phyloP scores from a whole-genome alignment of 352 stramenopile genomes.

The Phytophthora ohioensis region DNA sequence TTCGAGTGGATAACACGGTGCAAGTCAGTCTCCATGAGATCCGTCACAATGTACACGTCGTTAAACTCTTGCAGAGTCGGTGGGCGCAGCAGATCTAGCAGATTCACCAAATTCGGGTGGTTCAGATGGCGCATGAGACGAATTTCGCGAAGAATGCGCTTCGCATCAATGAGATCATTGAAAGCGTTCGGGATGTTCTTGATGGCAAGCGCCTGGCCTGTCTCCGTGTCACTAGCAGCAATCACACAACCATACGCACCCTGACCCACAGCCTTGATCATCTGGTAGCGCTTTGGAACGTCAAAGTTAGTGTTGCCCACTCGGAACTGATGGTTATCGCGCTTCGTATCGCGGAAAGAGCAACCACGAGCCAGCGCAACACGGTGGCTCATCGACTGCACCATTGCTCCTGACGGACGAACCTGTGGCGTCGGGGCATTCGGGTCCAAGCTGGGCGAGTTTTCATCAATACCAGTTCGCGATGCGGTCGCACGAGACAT shows the following conservation, averaged over 20 bases:
- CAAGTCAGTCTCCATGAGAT: conserved; percentile 84
- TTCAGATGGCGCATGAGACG: conserved; percentile 90
- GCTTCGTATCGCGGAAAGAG: conserved; percentile 86
- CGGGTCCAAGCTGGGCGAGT: conserved; percentile 53
- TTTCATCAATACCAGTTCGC: conserved; percentile 38
- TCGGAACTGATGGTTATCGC: conserved; percentile 89
- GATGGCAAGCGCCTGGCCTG: conserved; percentile 92
- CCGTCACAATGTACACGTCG: conserved; percentile 88
- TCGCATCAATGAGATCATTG: conserved; percentile 89
- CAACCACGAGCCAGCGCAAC: conserved; percentile 72
- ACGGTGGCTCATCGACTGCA: conserved; percentile 68
- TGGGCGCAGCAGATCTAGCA: conserved; percentile 81
- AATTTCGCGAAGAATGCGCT: conserved; percentile 90
- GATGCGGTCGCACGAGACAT: conserved; percentile 39
- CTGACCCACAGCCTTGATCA: conserved; percentile 92
- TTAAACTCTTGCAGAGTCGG: conserved; percentile 90
- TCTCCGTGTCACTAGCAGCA: conserved; percentile 86
- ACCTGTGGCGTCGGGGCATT: conserved; percentile 67
- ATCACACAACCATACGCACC: conserved; percentile 94
- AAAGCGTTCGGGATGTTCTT: conserved; percentile 97
- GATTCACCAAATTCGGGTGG: conserved; percentile 84
- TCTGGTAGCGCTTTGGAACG: conserved; percentile 86
- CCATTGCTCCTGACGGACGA: conserved; percentile 43
- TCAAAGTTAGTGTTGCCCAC: conserved; percentile 91
- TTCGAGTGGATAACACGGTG: conserved; percentile 86